phyloP scores from a whole-genome alignment of 2,329 filamentous ascomycete genomes.

The Scedosporium aurantiacum region DNA sequence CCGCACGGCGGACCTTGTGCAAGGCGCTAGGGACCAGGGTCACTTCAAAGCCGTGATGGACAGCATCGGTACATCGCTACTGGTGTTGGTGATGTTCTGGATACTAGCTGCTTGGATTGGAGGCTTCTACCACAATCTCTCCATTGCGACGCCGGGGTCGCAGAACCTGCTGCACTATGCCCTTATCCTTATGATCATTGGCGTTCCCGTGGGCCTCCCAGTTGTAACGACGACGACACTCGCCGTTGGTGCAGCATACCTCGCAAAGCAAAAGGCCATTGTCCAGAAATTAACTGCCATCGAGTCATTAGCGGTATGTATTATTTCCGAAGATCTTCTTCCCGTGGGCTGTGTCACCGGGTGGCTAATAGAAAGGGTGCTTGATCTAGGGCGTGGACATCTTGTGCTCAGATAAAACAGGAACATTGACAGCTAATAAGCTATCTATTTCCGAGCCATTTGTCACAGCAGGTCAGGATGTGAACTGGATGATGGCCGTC shows the following conservation, averaged over 20 bases:
- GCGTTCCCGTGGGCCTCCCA: constrained; percentile 69
- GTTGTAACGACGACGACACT: constrained; percentile 70
- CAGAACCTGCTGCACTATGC: constrained; percentile 58
- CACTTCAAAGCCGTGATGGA: constrained; percentile 80
- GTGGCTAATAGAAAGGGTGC: background rate
- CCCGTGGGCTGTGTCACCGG: no score
- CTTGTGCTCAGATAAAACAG: constrained; percentile 73
- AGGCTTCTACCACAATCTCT: constrained; percentile 58
- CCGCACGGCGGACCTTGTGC: constrained; percentile 61
- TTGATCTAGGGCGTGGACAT: constrained; percentile 51
- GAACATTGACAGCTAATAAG: constrained; percentile 66
- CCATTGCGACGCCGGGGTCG: constrained; percentile 28
- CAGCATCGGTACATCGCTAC: constrained; percentile 62
- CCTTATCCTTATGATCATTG: constrained; percentile 62
- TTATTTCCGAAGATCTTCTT: constrained; percentile 9
- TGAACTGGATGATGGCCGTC: constrained; percentile 79
- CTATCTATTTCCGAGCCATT: constrained; percentile 67
- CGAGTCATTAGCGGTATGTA: constrained; percentile 50
- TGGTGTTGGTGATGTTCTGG: constrained; percentile 69
- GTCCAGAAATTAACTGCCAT: constrained; percentile 73
- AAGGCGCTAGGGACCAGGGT: constrained; percentile 64
- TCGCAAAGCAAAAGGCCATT: constrained; percentile 68
- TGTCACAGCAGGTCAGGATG: constrained; percentile 64
- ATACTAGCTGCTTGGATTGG: constrained; percentile 67
- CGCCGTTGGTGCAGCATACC: constrained; percentile 65